Base-by-base conservation (phyloP, 1,139 yeast genomes). In the Protomyces gravidus region DNA sequence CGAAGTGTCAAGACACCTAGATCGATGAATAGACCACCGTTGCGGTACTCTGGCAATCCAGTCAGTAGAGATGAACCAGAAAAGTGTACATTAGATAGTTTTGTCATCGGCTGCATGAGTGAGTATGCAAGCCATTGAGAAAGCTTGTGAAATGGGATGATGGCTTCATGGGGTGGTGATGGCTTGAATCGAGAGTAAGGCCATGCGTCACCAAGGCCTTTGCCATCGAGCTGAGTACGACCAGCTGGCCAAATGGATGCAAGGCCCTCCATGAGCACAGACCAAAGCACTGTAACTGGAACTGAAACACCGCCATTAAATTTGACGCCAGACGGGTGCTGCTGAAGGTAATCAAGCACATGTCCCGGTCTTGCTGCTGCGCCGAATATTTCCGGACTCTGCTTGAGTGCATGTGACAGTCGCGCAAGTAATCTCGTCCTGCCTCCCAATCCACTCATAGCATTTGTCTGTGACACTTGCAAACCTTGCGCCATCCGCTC, bases 91-190 rank as follows among this genome's bases (percentile, higher is more conserved):
- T 76, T 76, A 3, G 66, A 63, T 65, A 72, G 78, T 27, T 72
- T 69, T 58, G 73, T 74, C 58, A 82, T 71, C 3, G 85, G 85
- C 7, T 77, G 76, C 21, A 81, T 68, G 53, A 82, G 68, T 1
- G 85, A 81, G 67, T 82, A 82, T 36, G 83, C 77, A 15, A 82
- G 71, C 85, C 85, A 82, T 68, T 82, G 85, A 0, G 84, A 80
- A 50, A 82, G 73, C 63, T 82, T 82, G 65, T 82, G 85, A 69
- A 82, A 82, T 2, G 85, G 81, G 11, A 79, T 79, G 50, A 81
- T 76, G 45, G 68, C 69, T 28, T 73, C 74, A 11, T 64, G 65
- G n/a, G 69, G 63, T 25, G 65, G 63, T 15, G 64, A 64, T 21
- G 63, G 65, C 1, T 70, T 68, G 56, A 74, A 63, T 15, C 75